A percentile compares a stretch with the other conserved stretches of the same genome.
phyloP scores from a whole-genome alignment of 2,329 filamentous ascomycete genomes.

The Alternaria sp. region DNA sequence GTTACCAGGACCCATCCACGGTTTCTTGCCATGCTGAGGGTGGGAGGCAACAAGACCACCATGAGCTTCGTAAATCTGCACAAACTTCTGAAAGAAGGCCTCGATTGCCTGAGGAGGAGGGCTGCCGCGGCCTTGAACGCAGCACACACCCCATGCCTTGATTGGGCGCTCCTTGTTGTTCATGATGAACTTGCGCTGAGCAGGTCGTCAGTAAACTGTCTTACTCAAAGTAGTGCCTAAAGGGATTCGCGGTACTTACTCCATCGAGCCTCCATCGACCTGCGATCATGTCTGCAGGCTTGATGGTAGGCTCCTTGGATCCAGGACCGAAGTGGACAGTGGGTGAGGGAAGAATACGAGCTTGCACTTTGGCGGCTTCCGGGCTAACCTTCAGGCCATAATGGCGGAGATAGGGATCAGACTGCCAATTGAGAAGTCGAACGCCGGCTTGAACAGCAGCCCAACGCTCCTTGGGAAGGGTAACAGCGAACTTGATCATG shows the following conservation, averaged over 20 bases:
- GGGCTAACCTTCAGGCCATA: conserved; percentile 77
- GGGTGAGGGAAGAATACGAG: conserved; percentile 74
- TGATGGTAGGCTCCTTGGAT: conserved; percentile 36
- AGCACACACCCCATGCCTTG: conserved; percentile 77
- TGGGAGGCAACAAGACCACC: conserved; percentile 62
- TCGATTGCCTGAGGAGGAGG: conserved; percentile 56
- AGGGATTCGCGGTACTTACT: not conserved
- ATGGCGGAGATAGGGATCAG: conserved; percentile 73
- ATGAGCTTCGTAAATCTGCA: conserved; percentile 66
- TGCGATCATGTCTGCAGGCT: conserved; percentile 55
- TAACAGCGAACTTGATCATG: conserved; percentile 96
- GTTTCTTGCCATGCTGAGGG: conserved; percentile 39
- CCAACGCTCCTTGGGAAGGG: conserved; percentile 73
- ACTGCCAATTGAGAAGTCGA: conserved; percentile 69
- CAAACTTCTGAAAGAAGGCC: conserved; percentile 68
- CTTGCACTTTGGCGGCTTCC: conserved; percentile 69
- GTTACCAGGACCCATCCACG: conserved; percentile 42
- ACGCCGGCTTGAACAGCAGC: conserved; percentile 74
- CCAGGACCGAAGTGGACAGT: conserved; percentile 69
- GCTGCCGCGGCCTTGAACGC: conserved; percentile 64
- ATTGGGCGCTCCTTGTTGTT: conserved; percentile 68
- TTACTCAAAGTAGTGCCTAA: not conserved
- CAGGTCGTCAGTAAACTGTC: not conserved
- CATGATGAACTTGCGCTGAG: conserved; percentile 74
- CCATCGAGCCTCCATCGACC: conserved; percentile 86